Evolutionary conservation across 495 filamentous ascomycete species (phyloP).

Genomic region (Amniculicola lignicola): DNA sequence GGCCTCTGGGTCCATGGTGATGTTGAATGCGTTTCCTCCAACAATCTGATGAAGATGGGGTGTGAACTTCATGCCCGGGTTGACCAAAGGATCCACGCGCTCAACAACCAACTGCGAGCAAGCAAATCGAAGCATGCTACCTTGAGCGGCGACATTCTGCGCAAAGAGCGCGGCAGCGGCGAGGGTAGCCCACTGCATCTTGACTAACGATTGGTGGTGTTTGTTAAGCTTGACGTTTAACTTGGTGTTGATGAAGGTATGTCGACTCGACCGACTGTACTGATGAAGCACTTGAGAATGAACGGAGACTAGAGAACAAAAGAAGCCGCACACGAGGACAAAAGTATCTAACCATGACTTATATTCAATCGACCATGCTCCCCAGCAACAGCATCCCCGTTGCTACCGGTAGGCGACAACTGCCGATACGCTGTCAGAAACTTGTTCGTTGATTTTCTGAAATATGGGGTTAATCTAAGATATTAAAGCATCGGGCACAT

Average conservation of each 20-base stretch:
- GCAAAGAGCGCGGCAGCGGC: constrained; percentile 50
- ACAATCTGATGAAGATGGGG: constrained; percentile 34
- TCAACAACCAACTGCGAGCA: constrained; percentile 56
- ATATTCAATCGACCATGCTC: no score
- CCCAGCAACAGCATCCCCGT: constrained; percentile 6
- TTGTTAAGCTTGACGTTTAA: constrained; percentile 13
- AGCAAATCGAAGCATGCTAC: constrained; percentile 54
- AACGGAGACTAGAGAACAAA: constrained; percentile 15
- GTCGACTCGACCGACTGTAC: neutral
- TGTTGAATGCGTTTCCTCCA: constrained; percentile 32
- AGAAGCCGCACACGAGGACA: neutral
- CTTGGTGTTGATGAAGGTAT: constrained; percentile 5
- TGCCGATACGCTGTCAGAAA: constrained; percentile 23
- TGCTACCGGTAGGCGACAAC: constrained; percentile 16
- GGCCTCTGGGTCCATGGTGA: constrained; percentile 38
- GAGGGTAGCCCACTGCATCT: constrained; percentile 52
- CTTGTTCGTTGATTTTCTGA: constrained; percentile 21
- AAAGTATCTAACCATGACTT: constrained; percentile 20
- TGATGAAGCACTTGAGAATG: neutral
- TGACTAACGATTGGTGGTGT: constrained; percentile 36
- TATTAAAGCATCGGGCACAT: constrained; percentile 24
- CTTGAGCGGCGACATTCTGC: constrained; percentile 48
- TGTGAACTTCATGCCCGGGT: constrained; percentile 34
- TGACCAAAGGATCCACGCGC: constrained; percentile 31
- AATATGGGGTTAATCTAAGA: constrained; percentile 31